phyloP scores from a whole-genome alignment of 2,329 filamentous ascomycete genomes.

The Fusarium coffeatum region DNA sequence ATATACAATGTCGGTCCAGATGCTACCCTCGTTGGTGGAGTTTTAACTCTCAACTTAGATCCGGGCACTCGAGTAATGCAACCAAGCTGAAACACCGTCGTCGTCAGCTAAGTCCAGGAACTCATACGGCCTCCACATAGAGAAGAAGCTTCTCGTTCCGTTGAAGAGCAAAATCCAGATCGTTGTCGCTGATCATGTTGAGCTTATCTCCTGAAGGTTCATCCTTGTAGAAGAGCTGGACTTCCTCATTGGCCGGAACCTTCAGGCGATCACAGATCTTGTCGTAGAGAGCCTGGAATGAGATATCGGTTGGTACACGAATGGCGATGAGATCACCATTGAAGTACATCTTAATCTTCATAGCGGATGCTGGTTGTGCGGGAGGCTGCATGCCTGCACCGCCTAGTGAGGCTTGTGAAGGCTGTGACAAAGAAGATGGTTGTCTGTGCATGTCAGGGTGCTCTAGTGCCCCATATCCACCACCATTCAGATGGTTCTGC shows the following conservation, averaged over 20 bases:
- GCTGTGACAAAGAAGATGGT: constrained; percentile 44
- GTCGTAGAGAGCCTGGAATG: constrained; percentile 80
- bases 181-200: constrained; percentile 80
- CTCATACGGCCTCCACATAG: constrained; percentile 69
- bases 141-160: constrained; percentile 89
- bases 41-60: constrained; percentile 22
- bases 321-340: constrained; percentile 93
- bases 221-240: constrained; percentile 87
- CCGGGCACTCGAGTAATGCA: constrained; percentile 21
- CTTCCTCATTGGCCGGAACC: constrained; percentile 73
- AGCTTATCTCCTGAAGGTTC: constrained; percentile 81
- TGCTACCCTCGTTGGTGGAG: constrained; percentile 17
- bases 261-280: constrained; percentile 88
- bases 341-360: constrained; percentile 97
- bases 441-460: constrained; percentile 44
- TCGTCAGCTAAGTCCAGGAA: constrained; percentile 16
- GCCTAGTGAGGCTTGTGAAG: constrained; percentile 63
- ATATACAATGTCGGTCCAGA: constrained; percentile 11
- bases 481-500: constrained; percentile 70
- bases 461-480: constrained; percentile 63
- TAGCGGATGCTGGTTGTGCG: constrained; percentile 60
- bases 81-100: constrained; percentile 39
- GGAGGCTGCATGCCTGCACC: constrained; percentile 56
- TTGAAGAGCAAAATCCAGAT: constrained; percentile 82
- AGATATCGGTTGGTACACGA: constrained; percentile 84